These are phyloP conservation scores for Osmanthus fragrans DNA, from an alignment of 257 asterid genomes.

Conservation along the genomic window DNA sequence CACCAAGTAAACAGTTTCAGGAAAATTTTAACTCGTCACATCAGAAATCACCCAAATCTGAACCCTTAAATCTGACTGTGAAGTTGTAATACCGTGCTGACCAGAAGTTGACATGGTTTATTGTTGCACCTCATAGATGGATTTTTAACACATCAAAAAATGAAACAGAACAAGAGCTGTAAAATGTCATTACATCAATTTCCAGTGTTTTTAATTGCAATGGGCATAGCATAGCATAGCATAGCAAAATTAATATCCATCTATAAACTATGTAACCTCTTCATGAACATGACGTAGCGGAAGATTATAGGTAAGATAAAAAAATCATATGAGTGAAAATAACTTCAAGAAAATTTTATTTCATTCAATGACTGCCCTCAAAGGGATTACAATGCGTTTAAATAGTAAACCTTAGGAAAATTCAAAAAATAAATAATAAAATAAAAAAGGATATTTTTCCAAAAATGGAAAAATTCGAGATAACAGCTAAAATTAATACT, in stretches of 20 bases:
- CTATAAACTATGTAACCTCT: background rate
- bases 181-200: background rate
- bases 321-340: too few relatives aligned
- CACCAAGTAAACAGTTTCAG: background rate
- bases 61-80: background rate
- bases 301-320: too few relatives aligned
- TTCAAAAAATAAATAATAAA: too few relatives aligned
- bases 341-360: too few relatives aligned
- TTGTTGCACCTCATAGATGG: background rate
- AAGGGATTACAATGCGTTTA: too few relatives aligned
- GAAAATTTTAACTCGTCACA: background rate
- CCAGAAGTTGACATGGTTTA: background rate
- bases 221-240: background rate
- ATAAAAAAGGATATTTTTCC: too few relatives aligned
- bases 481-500: too few relatives aligned
- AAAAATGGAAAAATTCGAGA: too few relatives aligned
- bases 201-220: background rate
- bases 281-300: too few relatives aligned
- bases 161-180: background rate
- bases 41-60: background rate
- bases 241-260: too few relatives aligned
- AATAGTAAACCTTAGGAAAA: too few relatives aligned
- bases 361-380: too few relatives aligned
- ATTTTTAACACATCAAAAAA: background rate
- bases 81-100: background rate